Evolutionary conservation across 1,284 basidiomycete genomes (phyloP).

Genomic region (Ustanciosporium gigantosporum): DNA sequence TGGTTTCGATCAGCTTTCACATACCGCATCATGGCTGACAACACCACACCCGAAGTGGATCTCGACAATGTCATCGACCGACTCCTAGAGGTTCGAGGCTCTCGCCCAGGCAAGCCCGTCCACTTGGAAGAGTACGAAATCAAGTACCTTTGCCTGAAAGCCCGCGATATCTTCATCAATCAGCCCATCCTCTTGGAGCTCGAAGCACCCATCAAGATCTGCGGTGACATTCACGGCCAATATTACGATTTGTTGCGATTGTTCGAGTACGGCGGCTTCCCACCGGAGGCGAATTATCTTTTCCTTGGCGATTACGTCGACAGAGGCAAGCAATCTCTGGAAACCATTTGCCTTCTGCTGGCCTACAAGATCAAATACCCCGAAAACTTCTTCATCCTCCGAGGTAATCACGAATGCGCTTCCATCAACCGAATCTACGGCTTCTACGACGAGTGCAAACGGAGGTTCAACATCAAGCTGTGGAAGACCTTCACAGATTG

Average conservation of each 20-base stretch:
- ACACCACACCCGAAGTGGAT: conserved; percentile 56
- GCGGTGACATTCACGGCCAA: conserved; percentile 93
- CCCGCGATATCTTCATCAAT: conserved; percentile 92
- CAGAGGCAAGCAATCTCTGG: conserved; percentile 89
- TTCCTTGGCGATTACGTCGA: conserved; percentile 95
- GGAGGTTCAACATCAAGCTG: conserved; percentile 94
- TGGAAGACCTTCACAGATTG: conserved; percentile 98
- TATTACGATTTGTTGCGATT: conserved; percentile 91
- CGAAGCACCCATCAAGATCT: conserved; percentile 95
- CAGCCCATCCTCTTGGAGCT: conserved; percentile 91
- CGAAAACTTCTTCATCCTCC: conserved; percentile 93
- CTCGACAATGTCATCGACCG: conserved; percentile 61
- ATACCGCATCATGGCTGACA: conserved; percentile 60
- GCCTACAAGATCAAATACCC: conserved; percentile 99
- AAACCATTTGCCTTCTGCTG: conserved; percentile 83
- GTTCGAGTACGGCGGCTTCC: conserved; percentile 93
- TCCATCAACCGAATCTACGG: conserved; percentile 95
- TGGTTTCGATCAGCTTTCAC: too few species aligned
- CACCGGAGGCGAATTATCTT: conserved; percentile 93
- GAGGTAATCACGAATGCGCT: conserved; percentile 92
- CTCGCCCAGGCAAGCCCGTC: conserved; percentile 90
- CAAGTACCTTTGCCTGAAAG: conserved; percentile 91
- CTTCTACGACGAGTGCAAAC: conserved; percentile 97
- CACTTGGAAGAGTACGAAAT: conserved; percentile 94
- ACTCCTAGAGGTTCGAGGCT: conserved; percentile 71